phyloP scores from a whole-genome alignment of 2,329 filamentous ascomycete genomes.

The Trichophyton simii region DNA sequence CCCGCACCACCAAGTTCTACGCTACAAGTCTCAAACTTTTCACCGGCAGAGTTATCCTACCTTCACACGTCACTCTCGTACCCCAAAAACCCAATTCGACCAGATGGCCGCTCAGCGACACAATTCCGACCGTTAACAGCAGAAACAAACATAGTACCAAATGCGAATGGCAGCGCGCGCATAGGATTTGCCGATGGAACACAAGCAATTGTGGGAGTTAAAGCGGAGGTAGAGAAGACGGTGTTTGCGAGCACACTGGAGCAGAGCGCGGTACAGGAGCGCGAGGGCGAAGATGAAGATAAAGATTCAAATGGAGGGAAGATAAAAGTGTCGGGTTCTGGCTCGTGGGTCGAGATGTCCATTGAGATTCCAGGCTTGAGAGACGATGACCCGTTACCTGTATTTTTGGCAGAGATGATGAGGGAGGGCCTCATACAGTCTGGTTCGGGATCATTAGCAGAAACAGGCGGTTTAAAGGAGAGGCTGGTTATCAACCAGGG shows the following conservation, averaged over 20 bases:
- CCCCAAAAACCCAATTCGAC: conserved; percentile 61
- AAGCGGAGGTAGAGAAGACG: conserved; percentile 82
- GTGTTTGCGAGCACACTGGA: conserved; percentile 28
- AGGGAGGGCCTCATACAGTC: conserved; percentile 63
- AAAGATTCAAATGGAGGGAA: conserved; percentile 16
- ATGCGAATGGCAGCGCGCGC: conserved; percentile 81
- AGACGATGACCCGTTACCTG: conserved; percentile 80
- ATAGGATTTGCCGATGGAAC: conserved; percentile 92
- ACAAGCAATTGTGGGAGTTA: conserved; percentile 89
- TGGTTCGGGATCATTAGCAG: conserved; percentile 63
- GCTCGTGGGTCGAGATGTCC: conserved; percentile 74
- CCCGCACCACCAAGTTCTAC: conserved; percentile 38
- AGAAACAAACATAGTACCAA: conserved; percentile 79
- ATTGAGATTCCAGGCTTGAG: conserved; percentile 85
- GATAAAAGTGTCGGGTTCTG: conserved; percentile 32
- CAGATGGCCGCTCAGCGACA: conserved; percentile 67
- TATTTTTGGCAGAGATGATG: conserved; percentile 80
- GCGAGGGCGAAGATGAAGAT: conserved; percentile 15
- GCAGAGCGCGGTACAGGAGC: conserved; percentile 17
- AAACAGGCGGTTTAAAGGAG: conserved; percentile 55
- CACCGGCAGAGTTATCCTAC: conserved; percentile 91
- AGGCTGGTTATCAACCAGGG: conserved; percentile 75
- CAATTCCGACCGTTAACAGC: conserved; percentile 87
- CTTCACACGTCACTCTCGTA: conserved; percentile 74
- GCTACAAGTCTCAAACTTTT: conserved; percentile 52